A percentile compares a stretch with the other conserved stretches of the same genome.
Conservation (phyloP, 139 green algal genomes). For the Chlamydomonas schloesseri region DNA sequence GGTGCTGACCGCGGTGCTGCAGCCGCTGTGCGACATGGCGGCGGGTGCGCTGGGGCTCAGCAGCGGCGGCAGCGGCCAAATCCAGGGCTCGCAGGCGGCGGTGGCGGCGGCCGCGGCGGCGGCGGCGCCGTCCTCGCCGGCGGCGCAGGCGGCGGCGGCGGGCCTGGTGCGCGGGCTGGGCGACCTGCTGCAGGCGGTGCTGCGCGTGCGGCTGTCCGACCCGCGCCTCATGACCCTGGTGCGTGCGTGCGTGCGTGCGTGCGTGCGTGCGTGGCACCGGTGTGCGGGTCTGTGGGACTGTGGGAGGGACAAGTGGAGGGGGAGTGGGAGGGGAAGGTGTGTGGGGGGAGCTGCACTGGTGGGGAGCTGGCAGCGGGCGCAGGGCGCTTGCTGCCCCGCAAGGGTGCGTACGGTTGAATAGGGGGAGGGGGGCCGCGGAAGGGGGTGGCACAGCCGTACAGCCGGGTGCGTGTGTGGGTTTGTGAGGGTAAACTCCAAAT, state of each 20-base stretch:
- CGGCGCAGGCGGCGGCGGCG: constrained; percentile 13
- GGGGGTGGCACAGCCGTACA: no score
- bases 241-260: no score
- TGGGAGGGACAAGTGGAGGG: neutral
- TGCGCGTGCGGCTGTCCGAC: constrained; percentile 49
- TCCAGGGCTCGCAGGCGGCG: neutral
- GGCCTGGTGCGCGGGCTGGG: constrained; percentile 22
- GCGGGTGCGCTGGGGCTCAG: constrained; percentile 4
- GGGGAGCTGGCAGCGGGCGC: no score
- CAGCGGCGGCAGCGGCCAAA: neutral
- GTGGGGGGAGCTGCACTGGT: neutral
- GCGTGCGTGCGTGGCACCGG: no score
- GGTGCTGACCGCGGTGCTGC: constrained; percentile 51
- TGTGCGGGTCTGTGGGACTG: no score
- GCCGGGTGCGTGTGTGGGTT: no score
- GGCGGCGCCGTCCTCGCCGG: neutral
- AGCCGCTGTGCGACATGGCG: constrained; percentile 35
- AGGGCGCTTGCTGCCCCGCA: no score
- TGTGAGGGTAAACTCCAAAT: no score
- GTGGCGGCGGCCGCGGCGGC: neutral
- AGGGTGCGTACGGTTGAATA: no score
- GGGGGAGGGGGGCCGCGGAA: no score
- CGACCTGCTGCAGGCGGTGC: constrained; percentile 52
- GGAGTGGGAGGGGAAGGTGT: neutral
- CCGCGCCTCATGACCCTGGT: constrained; percentile 56